These are phyloP conservation scores for Panellus pusillus DNA, from an alignment of 768 basidiomycete species.

Conservation along the genomic window DNA sequence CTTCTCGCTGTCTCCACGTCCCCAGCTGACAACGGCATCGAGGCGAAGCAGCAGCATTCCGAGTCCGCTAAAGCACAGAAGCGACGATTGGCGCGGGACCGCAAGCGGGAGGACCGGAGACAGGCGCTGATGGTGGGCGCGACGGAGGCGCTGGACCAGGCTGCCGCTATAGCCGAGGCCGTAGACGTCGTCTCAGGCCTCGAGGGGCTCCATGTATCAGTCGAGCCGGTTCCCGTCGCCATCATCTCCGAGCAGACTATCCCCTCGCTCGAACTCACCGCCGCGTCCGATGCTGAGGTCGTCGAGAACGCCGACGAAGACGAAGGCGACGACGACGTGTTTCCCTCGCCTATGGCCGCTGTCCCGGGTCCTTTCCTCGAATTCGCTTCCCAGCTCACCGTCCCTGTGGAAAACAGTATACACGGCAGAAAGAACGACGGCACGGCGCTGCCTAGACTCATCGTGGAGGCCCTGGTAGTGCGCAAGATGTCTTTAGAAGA, in stretches of 20 bases:
- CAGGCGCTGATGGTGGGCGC: constrained; percentile 35
- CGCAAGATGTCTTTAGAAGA: constrained; percentile 77
- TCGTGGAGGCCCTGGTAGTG: constrained; percentile 80
- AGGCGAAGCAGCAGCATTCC: constrained; percentile 16
- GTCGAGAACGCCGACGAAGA: constrained; percentile 15
- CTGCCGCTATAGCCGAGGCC: not conserved
- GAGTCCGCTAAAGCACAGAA: constrained; percentile 32
- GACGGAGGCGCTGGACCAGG: constrained; percentile 5
- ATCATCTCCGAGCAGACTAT: constrained; percentile 5
- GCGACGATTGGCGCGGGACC: constrained; percentile 50
- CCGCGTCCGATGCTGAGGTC: constrained; percentile 5
- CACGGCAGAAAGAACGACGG: not conserved
- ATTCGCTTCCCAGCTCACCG: constrained; percentile 18
- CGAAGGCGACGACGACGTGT: constrained; percentile 37
- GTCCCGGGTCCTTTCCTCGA: constrained; percentile 27
- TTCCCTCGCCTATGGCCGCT: constrained; percentile 32
- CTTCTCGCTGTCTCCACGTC: constrained; percentile 10
- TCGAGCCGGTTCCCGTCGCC: constrained; percentile 19
- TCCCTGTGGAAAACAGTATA: constrained; percentile 10
- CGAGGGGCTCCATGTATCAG: constrained; percentile 34
- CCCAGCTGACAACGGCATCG: not conserved
- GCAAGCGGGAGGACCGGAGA: constrained; percentile 49
- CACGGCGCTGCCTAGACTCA: constrained; percentile 39
- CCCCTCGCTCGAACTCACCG: constrained; percentile 12
- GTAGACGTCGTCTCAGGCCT: constrained; percentile 32